Percentiles rank a stretch among this genome's conserved stretches.
Evolutionary conservation across 140 eudicot genomes (phyloP).

Genomic region (Flaveria floridana): DNA sequence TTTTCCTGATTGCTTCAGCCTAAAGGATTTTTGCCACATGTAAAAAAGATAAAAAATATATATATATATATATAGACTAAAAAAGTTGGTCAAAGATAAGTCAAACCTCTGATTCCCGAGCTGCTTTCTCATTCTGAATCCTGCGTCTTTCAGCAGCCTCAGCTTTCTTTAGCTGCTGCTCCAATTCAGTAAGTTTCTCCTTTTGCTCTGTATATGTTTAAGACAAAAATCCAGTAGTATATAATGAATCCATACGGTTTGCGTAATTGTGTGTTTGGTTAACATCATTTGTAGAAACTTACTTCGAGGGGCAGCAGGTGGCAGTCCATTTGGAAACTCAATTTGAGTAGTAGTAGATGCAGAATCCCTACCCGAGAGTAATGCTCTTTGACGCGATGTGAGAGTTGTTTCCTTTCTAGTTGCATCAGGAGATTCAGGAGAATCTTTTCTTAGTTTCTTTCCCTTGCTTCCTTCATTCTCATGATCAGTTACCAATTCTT

Average conservation of each 20-base stretch:
- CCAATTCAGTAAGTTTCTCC: constrained; percentile 80
- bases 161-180: constrained; percentile 82
- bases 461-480: constrained; percentile 53
- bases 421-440: constrained; percentile 59
- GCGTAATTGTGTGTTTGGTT: neutral
- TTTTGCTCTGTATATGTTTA: constrained; percentile 56
- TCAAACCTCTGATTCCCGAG: constrained; percentile 82
- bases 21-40: constrained; percentile 29
- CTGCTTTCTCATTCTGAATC: constrained; percentile 89
- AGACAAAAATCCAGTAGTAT: constrained; percentile 16
- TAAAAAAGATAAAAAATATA: neutral
- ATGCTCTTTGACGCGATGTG: constrained; percentile 85
- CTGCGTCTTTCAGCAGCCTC: constrained; percentile 93
- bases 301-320: constrained; percentile 91
- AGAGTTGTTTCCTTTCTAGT: constrained; percentile 66
- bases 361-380: constrained; percentile 57
- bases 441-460: constrained; percentile 56
- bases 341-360: constrained; percentile 52
- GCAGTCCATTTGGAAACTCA: constrained; percentile 93
- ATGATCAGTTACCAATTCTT: constrained; percentile 51
- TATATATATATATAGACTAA: neutral
- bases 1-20: constrained; percentile 97
- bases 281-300: constrained; percentile 27
- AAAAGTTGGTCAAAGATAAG: neutral
- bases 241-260: neutral